Conservation (phyloP, 805 yeast species). For the Starmera dryadoides region DNA sequence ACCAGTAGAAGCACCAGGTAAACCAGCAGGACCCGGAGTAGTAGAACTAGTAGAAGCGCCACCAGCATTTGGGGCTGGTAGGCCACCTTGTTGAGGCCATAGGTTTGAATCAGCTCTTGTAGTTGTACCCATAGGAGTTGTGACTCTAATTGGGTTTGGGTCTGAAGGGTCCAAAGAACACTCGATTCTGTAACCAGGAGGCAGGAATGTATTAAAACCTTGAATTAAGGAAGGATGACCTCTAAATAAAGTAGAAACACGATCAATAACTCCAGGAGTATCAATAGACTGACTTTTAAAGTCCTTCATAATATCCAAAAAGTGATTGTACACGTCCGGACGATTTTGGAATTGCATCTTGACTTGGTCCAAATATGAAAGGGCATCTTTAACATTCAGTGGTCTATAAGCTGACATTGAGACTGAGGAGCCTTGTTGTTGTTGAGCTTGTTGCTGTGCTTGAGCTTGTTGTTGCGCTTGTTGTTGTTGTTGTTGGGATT, state of each 20-base stretch:
- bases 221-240: slow-evolving; percentile 93
- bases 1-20: too few relatives aligned
- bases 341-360: slow-evolving; percentile 86
- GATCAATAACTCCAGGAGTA: slow-evolving; percentile 96
- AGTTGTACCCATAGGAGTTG: slow-evolving; percentile 91
- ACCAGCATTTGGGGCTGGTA: slow-evolving; percentile 4
- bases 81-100: slow-evolving; percentile 1
- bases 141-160: slow-evolving; percentile 86
- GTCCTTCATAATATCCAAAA: slow-evolving; percentile 97
- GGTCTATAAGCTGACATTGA: slow-evolving; percentile 50
- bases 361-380: slow-evolving; percentile 92
- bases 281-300: slow-evolving; percentile 94
- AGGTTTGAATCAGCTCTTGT: slow-evolving; percentile 53
- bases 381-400: slow-evolving; percentile 90
- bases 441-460: slow-evolving; percentile 17
- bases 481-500: slow-evolving; percentile 5
- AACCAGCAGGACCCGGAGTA: too few relatives aligned
- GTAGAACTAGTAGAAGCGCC: too few relatives aligned
- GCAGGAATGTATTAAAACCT: slow-evolving; percentile 95
- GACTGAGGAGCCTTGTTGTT: slow-evolving; percentile 5
- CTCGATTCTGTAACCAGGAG: slow-evolving; percentile 92
- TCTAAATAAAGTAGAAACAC: slow-evolving; percentile 84
- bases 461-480: slow-evolving; percentile 6
- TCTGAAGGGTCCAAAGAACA: slow-evolving; percentile 86
- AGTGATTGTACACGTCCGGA: slow-evolving; percentile 94